Evolutionary conservation across 306 rosid genomes (phyloP), one percentile per base, ranked within the genome.

Genomic region (Vicia faba): DNA sequence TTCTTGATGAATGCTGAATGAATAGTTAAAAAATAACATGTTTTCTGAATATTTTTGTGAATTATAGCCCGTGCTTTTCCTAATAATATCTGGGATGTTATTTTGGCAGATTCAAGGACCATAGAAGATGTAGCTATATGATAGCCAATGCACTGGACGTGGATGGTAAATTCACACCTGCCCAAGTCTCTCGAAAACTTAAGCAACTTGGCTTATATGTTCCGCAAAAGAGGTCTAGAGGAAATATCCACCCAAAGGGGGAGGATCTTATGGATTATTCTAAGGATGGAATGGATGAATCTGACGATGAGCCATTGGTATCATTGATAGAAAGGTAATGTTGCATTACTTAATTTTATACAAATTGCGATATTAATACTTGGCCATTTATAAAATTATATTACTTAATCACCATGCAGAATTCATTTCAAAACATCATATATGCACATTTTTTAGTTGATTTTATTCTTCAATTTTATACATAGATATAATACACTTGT

Each of bases 101-200:
- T 40, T 68, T 58, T 66, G 69, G 45, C 70, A 82, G 98, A 78
- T 92, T 89, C 73, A 92, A 92, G 77, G 96, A 83, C 67, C 89
- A 92, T 50, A 81, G 72, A 77, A 85, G 88, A 73, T 92, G 96
- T 75, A 87, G 85, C 75, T 81, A 73, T 74, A 85, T 87, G 98
- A 89, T 92, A 81, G 96, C 98, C 64, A 87, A 80, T 72, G 89
- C 89, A 69, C 79, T 87, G 81, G 95, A 81, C 66, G 80, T 45
- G 18, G 86, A 80, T 65, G 81, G 75, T 44, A 83, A 92, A 74
- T 78, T 85, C 75, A 84, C 88, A 38, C 78, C 98, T 80, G 73
- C 84, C 5, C 93, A 84, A 75, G 86, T 92, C 78, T 85, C 88
- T 74, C 87, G 77, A 61, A 89, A 89, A 71, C 98, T 92, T 56